Conservation (phyloP, 2,329 filamentous ascomycete genomes). For the Claviceps africana region DNA sequence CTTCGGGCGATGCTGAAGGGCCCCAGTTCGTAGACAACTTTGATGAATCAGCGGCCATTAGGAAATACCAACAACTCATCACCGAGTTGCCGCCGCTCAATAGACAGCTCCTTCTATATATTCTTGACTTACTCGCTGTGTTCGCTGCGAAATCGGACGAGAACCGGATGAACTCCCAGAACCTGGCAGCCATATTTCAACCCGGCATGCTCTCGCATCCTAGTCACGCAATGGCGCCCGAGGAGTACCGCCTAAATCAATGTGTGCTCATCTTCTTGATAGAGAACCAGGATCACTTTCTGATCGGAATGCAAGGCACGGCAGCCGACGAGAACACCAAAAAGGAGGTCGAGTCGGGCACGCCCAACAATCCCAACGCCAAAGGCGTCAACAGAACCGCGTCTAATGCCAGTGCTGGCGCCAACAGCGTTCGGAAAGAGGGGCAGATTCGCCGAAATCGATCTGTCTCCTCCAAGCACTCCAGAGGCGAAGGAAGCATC, state of each 20-base stretch:
- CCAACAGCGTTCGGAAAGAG: slow-evolving; percentile 72
- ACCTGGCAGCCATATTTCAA: slow-evolving; percentile 93
- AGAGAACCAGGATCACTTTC: slow-evolving; percentile 94
- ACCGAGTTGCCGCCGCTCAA: slow-evolving; percentile 87
- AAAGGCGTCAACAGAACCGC: slow-evolving; percentile 46
- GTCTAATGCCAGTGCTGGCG: slow-evolving; percentile 78
- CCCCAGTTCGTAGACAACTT: slow-evolving; percentile 54
- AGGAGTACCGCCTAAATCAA: slow-evolving; percentile 89
- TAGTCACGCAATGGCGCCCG: slow-evolving; percentile 83
- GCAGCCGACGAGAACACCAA: slow-evolving; percentile 75
- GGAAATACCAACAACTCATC: slow-evolving; percentile 76
- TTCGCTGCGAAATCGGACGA: slow-evolving; percentile 94
- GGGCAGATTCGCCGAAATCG: slow-evolving; percentile 74
- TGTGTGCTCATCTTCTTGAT: slow-evolving; percentile 96
- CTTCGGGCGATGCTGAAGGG: slow-evolving; percentile 53
- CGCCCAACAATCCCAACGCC: slow-evolving; percentile 36
- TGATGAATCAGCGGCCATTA: slow-evolving; percentile 57
- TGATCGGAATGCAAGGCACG: slow-evolving; percentile 98
- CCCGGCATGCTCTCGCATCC: slow-evolving; percentile 93
- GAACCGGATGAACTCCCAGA: slow-evolving; percentile 93
- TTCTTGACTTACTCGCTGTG: slow-evolving; percentile 86
- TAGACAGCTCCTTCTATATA: slow-evolving; percentile 85
- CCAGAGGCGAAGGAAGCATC: slow-evolving; percentile 56
- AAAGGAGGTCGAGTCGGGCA: slow-evolving; percentile 54
- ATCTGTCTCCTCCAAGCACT: slow-evolving; percentile 82